Evolutionary conservation across 768 basidiomycete genomes (phyloP).

Genomic region (Hericium rajendrae): DNA sequence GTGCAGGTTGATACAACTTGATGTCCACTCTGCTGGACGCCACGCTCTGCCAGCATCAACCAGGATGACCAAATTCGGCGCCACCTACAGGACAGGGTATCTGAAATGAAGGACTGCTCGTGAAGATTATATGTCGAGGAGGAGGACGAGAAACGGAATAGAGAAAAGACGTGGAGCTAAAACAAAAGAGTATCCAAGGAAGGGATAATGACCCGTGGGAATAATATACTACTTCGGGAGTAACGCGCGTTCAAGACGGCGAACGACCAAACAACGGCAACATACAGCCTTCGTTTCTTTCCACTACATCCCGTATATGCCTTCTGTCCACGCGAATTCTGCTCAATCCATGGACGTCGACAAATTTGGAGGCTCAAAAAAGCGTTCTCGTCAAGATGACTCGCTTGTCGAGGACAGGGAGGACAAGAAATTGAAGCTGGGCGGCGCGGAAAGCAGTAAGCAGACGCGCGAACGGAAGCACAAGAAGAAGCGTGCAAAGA

Average conservation of each 20-base stretch:
- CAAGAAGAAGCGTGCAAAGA: conserved; percentile 21
- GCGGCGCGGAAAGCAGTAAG: not conserved
- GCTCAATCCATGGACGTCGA: not conserved
- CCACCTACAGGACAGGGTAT: not conserved
- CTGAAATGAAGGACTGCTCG: not conserved
- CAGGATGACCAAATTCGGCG: not conserved
- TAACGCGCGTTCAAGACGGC: not conserved
- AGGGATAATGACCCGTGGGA: not conserved
- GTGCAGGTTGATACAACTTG: not conserved
- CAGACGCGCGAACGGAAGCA: conserved; percentile 12
- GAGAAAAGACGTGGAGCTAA: too few species aligned
- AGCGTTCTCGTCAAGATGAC: not conserved
- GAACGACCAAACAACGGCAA: not conserved
- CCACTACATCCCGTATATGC: not conserved
- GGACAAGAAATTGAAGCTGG: not conserved
- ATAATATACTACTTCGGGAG: not conserved
- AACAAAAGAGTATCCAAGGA: too few species aligned
- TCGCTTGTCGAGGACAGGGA: not conserved
- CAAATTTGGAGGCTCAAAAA: not conserved
- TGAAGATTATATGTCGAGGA: too few species aligned
- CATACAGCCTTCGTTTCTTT: not conserved
- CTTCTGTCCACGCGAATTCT: not conserved
- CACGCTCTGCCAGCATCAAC: not conserved
- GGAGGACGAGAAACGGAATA: too few species aligned
- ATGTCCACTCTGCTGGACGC: not conserved